phyloP scores from a whole-genome alignment of 371 early-diverging fungal species.

The Gilbertella persicaria region DNA sequence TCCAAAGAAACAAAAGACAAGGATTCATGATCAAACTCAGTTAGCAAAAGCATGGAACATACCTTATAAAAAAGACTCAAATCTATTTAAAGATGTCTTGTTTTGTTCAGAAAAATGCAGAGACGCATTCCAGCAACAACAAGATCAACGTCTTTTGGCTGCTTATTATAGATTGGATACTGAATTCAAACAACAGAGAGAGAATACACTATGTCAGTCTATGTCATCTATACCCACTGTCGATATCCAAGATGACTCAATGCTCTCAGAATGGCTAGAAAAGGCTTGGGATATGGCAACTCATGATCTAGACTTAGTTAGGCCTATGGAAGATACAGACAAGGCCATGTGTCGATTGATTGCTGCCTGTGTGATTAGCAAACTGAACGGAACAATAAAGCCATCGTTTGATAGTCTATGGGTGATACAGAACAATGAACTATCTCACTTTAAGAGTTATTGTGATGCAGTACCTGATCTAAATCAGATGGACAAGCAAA shows the following conservation, averaged over 20 bases:
- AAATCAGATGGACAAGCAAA: too few relatives aligned
- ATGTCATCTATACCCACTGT: background rate
- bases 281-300: constrained; percentile 24
- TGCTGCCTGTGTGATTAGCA: constrained; percentile 28
- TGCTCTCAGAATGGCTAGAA: constrained; percentile 21
- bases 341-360: constrained; percentile 40
- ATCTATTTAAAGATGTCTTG: constrained; percentile 17
- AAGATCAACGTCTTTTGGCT: background rate
- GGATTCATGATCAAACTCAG: constrained; percentile 12
- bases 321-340: constrained; percentile 25
- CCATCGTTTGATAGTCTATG: constrained; percentile 20
- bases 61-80: background rate
- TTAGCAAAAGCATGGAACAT: background rate
- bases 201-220: background rate
- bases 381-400: constrained; percentile 7
- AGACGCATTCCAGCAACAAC: background rate
- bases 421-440: constrained; percentile 40
- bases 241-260: constrained; percentile 13
- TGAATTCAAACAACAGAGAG: constrained; percentile 4
- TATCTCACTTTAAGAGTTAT: constrained; percentile 21
- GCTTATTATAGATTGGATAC: constrained; percentile 6
- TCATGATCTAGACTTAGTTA: background rate
- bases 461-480: background rate
- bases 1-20: constrained; percentile 38
- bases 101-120: constrained; percentile 42